A percentile compares a stretch with the other conserved stretches of the same genome.
phyloP scores from a whole-genome alignment of 2,329 filamentous ascomycete species.

The Macroventuria anomochaeta region DNA sequence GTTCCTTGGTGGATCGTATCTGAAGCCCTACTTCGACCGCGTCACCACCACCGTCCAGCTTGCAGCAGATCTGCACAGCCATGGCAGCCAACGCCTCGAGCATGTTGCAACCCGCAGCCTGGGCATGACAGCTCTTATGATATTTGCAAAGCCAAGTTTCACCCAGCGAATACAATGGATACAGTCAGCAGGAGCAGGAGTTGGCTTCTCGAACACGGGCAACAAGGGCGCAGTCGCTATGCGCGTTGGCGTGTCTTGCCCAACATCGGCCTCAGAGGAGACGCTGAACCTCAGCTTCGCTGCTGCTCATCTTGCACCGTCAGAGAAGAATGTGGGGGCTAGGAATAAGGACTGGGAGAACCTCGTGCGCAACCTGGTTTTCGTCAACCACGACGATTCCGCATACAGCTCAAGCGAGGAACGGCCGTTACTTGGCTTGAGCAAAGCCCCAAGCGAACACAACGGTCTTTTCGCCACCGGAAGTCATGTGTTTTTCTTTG shows the following conservation, averaged over 20 bases:
- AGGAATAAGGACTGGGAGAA: conserved; percentile 89
- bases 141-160: conserved; percentile 73
- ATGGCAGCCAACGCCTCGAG: conserved; percentile 63
- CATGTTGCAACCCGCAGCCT: conserved; percentile 75
- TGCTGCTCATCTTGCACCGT: conserved; percentile 84
- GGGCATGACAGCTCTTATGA: conserved; percentile 88
- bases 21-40: conserved; percentile 76
- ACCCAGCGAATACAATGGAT: conserved; percentile 66
- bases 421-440: conserved; percentile 37
- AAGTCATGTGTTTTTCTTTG: conserved; percentile 82
- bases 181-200: conserved; percentile 81
- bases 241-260: conserved; percentile 65
- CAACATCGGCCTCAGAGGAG: conserved; percentile 44
- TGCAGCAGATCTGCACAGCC: conserved; percentile 61
- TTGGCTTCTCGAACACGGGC: conserved; percentile 86
- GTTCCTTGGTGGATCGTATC: conserved; percentile 82
- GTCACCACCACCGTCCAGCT: conserved; percentile 75
- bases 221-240: conserved; percentile 93
- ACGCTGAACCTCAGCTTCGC: conserved; percentile 79
- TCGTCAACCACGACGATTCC: conserved; percentile 56
- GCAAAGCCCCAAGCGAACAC: conserved; percentile 48
- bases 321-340: conserved; percentile 77
- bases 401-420: conserved; percentile 42
- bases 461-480: conserved; percentile 75
- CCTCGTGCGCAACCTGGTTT: conserved; percentile 81